Percentiles rank a stretch among this genome's conserved stretches.
These are phyloP conservation scores for Agastache rugosa DNA, from an alignment of 257 asterid genomes.

Conservation along the genomic window DNA sequence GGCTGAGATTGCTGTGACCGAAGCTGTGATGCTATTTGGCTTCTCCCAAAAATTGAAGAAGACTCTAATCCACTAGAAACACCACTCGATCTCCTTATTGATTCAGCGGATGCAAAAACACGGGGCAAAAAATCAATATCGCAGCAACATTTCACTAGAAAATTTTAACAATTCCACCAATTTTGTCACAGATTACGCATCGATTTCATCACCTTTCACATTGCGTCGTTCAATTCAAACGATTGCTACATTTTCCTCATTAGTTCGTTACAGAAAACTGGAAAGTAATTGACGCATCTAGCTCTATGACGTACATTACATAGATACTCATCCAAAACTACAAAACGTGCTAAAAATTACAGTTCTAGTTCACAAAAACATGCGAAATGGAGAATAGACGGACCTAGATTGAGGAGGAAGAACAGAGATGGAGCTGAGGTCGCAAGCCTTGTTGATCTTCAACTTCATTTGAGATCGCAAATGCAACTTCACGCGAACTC, in stretches of 20 bases:
- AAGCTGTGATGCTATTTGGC: conserved; percentile 54
- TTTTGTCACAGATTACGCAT: conserved; percentile 3
- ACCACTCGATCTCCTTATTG: conserved; percentile 60
- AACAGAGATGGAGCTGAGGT: conserved; percentile 91
- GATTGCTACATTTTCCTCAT: background rate
- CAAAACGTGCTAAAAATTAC: background rate
- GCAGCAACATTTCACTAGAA: background rate
- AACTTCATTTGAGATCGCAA: conserved; percentile 61
- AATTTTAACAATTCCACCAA: background rate
- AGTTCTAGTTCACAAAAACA: conserved; percentile 10
- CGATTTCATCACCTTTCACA: conserved; percentile 14
- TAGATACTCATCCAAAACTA: background rate
- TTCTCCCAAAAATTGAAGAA: conserved; percentile 61
- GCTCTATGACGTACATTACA: conserved; percentile 4
- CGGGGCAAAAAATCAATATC: conserved; percentile 11
- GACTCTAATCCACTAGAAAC: conserved; percentile 60
- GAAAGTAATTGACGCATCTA: background rate
- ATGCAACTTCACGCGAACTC: conserved; percentile 15
- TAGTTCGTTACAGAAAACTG: background rate
- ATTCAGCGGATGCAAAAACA: conserved; percentile 24
- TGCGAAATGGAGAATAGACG: conserved; percentile 15
- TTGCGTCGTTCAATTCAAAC: background rate
- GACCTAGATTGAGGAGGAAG: conserved; percentile 95
- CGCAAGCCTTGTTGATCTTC: conserved; percentile 87
- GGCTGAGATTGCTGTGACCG: conserved; percentile 68